phyloP scores from a whole-genome alignment of 345 rosid genomes.

The Nephelium lappaceum region DNA sequence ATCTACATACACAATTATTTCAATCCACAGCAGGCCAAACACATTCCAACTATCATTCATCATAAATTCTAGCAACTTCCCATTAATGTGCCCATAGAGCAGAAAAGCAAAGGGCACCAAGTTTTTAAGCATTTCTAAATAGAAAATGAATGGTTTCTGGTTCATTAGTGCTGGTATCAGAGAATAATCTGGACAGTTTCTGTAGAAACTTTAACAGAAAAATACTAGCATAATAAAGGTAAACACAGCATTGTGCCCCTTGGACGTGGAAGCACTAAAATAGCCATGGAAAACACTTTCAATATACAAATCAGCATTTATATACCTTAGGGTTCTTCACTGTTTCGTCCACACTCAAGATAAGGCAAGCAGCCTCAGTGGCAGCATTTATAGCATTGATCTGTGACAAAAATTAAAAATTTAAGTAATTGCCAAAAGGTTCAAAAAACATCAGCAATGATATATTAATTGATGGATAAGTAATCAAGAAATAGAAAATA shows the following conservation, averaged over 20 bases:
- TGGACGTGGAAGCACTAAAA: neutral
- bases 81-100: neutral
- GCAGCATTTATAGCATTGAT: slow-evolving; percentile 98
- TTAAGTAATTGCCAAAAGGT: neutral
- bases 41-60: neutral
- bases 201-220: neutral
- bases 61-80: neutral
- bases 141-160: neutral
- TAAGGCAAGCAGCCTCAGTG: slow-evolving; percentile 97
- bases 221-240: neutral
- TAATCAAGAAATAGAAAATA: slow-evolving; percentile 4
- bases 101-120: neutral
- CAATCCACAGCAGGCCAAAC: too few relatives aligned
- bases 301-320: slow-evolving; percentile 1
- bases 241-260: neutral
- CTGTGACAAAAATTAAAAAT: slow-evolving; percentile 39
- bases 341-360: slow-evolving; percentile 96
- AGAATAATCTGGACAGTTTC: neutral
- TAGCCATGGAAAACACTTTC: neutral
- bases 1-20: too few relatives aligned
- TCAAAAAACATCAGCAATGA: slow-evolving; percentile 8
- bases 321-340: slow-evolving; percentile 97
- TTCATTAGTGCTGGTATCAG: neutral
- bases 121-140: neutral
- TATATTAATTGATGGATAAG: neutral